Evolutionary conservation across 768 basidiomycete species (phyloP), one percentile per base, ranked within the genome.

Genomic region (Solioccasus polychromus): DNA sequence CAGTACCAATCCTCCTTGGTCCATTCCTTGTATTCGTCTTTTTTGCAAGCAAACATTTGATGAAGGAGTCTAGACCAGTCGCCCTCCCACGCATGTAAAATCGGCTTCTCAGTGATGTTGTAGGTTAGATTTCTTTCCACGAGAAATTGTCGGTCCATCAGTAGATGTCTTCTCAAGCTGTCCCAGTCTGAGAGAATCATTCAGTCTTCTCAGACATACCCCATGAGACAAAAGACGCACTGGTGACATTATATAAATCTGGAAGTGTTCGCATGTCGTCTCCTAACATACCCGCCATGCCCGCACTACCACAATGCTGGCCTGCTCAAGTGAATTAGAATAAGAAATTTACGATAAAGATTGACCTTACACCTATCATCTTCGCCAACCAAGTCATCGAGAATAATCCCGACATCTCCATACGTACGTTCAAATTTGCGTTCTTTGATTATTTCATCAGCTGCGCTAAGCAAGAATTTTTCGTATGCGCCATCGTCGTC

Each of bases 1-100:
- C 46, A 51, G 6, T 6, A 14, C 47, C 41, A 49, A 9, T 49
- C 41, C 6, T 39, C 17, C 15, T 26, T 50, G 5, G 50, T 39
- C 50, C 47, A 50, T 12, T 24, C 1, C 5, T 24, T 22, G 14
- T 42, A 51, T 8, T 19, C 23, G 11, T 25, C 37, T 5, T 5
- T 3, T 30, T 20, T 39, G 39, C 28, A 50, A n/a, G 25, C 24
- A 8, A 48, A 42, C 39, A 50, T 28, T 15, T 28, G 39, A 14
- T 31, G 28, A 6, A 42, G 9, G 18, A 49, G 25, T 37, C 23
- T 39, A 8, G 50, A 23, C 50, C 47, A 50, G 10, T 43, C 28
- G 3, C 47, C 31, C 0, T 18, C 8, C n/a, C 38, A 19, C 8
- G 22, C 43, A n/a, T 23, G 14, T 25, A 14, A 1, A 23, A 35